Percentiles rank a stretch among this genome's conserved stretches.
Evolutionary conservation across 106 monocot genomes (phyloP).

Genomic region (Dendrobium huoshanense): DNA sequence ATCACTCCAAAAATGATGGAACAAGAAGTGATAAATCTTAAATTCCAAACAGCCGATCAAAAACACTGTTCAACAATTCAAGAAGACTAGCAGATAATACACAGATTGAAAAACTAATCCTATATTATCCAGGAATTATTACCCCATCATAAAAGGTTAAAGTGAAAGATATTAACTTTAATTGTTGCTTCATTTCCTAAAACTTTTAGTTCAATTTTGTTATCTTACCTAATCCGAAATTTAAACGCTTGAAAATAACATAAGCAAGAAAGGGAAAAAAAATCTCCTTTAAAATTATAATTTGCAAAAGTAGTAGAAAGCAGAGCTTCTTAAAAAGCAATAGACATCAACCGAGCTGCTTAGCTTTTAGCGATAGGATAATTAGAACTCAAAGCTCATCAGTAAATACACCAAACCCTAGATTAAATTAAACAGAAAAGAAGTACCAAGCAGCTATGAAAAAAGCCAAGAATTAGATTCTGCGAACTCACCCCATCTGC

Average conservation of each 20-base stretch:
- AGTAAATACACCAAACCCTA: conserved; percentile 3
- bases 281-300: not conserved
- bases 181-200: not conserved
- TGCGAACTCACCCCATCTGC: not conserved
- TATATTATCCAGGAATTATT: not conserved
- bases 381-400: not conserved
- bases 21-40: not conserved
- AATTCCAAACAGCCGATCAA: not conserved
- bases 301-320: not conserved
- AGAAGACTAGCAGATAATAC: not conserved
- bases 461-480: not conserved
- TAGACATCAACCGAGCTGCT: not conserved
- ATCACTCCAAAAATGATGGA: not conserved
- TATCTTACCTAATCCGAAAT: not conserved
- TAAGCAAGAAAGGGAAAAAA: not conserved
- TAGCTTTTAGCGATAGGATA: not conserved
- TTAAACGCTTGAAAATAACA: not conserved
- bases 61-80: not conserved
- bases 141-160: not conserved
- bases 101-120: not conserved
- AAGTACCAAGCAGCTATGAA: not conserved
- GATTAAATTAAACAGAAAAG: not conserved
- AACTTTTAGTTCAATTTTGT: not conserved
- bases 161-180: not conserved
- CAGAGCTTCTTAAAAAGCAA: not conserved